phyloP scores from a whole-genome alignment of 225 moss, liverwort and hornwort species.

The Polytrichum commune region DNA sequence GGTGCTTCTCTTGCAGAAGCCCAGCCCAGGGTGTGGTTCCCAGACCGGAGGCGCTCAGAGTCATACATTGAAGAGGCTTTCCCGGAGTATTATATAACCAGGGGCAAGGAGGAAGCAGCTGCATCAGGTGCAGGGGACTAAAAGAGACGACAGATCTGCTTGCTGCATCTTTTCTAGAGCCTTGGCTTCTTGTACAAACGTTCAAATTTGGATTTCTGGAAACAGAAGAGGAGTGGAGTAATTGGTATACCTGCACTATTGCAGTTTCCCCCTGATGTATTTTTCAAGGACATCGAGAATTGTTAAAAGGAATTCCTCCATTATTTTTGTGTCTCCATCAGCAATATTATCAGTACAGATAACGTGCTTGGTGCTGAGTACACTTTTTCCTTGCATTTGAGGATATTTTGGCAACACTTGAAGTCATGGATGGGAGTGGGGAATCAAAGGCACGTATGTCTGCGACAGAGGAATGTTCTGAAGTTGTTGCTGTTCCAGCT shows the following conservation, averaged over 20 bases:
- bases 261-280: conserved; percentile 1
- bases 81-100: too few species aligned
- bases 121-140: too few species aligned
- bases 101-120: too few species aligned
- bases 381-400: background rate
- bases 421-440: conserved; percentile 2
- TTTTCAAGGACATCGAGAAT: background rate
- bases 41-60: too few species aligned
- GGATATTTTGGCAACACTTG: background rate
- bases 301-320: background rate
- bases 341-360: background rate
- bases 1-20: too few species aligned
- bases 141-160: too few species aligned
- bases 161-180: background rate
- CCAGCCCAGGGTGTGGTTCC: too few species aligned
- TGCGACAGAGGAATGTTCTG: background rate
- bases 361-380: background rate
- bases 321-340: background rate
- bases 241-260: conserved; percentile 3
- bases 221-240: conserved; percentile 1
- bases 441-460: background rate
- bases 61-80: too few species aligned
- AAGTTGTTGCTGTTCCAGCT: background rate
- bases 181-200: background rate
- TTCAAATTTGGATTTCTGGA: background rate